phyloP scores from a whole-genome alignment of 2,329 filamentous ascomycete species.

The Fusarium poae region DNA sequence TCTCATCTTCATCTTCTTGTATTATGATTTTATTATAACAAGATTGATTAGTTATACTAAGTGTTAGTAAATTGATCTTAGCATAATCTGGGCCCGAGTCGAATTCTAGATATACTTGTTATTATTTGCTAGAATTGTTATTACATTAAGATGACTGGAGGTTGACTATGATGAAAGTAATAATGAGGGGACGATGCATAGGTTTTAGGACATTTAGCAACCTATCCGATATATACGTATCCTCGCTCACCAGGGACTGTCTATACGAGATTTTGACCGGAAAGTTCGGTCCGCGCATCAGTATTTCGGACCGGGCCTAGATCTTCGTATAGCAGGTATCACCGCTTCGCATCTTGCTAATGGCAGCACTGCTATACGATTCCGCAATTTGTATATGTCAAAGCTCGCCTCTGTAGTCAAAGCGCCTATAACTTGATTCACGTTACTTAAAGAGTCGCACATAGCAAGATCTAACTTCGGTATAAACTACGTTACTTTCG shows the following conservation, averaged over 20 bases:
- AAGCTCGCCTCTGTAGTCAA: neutral
- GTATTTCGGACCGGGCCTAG: neutral
- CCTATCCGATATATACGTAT: neutral
- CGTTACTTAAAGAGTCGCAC: neutral
- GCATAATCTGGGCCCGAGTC: neutral
- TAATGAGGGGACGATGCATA: neutral
- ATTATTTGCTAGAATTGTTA: neutral
- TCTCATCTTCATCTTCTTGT: too few relatives aligned
- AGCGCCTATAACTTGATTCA: neutral
- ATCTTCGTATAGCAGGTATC: neutral
- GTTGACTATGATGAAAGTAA: neutral
- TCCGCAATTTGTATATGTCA: neutral
- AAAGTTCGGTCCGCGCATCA: neutral
- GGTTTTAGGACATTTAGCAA: neutral
- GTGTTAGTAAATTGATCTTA: neutral
- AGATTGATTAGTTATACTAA: neutral
- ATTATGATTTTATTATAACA: too few relatives aligned
- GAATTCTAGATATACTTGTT: neutral
- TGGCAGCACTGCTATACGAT: neutral
- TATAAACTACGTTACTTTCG: neutral
- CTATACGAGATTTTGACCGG: neutral
- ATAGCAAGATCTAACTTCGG: neutral
- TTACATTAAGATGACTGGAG: neutral
- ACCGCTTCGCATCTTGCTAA: neutral
- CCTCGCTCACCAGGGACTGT: neutral